Conservation (phyloP, 73 alveolate species). For the Strombidium stylifer region DNA sequence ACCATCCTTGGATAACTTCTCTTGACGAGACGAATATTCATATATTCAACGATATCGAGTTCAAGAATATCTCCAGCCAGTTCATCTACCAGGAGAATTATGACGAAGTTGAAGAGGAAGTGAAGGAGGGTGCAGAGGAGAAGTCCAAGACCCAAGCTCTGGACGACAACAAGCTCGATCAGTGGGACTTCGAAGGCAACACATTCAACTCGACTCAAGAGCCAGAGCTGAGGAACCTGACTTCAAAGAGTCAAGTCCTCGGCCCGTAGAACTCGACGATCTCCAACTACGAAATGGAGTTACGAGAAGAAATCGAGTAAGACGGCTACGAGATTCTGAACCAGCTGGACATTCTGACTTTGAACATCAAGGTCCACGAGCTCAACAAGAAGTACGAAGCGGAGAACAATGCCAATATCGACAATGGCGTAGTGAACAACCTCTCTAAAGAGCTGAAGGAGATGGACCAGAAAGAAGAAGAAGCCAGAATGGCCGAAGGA, state of each 20-base stretch:
- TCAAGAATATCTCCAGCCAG: constrained; percentile 10
- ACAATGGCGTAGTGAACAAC: constrained; percentile 42
- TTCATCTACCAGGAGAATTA: constrained; percentile 25
- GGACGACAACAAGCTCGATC: background rate
- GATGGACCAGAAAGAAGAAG: constrained; percentile 12
- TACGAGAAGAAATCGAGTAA: background rate
- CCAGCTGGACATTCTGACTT: constrained; percentile 1
- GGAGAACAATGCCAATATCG: constrained; percentile 28
- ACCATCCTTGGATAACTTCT: constrained; percentile 79
- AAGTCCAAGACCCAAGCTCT: too few species aligned
- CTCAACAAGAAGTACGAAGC: constrained; percentile 34
- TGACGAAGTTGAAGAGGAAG: constrained; percentile 4
- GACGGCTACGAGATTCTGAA: constrained; percentile 7
- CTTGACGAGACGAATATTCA: constrained; percentile 27
- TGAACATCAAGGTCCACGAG: constrained; percentile 27
- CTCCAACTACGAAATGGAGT: background rate
- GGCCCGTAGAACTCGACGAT: constrained; percentile 41
- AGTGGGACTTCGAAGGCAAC: constrained; percentile 20
- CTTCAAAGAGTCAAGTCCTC: constrained; percentile 20
- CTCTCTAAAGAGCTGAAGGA: constrained; percentile 27
- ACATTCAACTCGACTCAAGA: constrained; percentile 33
- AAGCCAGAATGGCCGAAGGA: constrained; percentile 3
- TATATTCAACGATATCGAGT: constrained; percentile 29
- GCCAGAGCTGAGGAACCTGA: constrained; percentile 27
- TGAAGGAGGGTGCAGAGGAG: constrained; percentile 3